These are phyloP conservation scores for Paramecium pentaurelia DNA, from an alignment of 73 alveolate species.

Conservation along the genomic window DNA sequence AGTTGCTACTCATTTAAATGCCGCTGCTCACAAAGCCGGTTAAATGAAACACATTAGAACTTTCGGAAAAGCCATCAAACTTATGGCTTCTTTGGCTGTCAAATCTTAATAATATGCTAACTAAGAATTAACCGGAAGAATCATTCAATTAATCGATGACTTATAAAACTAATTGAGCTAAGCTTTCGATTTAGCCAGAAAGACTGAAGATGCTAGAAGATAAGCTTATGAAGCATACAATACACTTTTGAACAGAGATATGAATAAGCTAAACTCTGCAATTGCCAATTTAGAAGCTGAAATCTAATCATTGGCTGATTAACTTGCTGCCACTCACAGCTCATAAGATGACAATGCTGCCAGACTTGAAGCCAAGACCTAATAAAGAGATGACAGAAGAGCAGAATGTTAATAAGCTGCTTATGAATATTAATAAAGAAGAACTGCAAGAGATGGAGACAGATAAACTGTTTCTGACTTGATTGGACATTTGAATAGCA, in stretches of 20 bases:
- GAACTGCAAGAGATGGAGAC: conserved; percentile 58
- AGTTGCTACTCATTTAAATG: conserved; percentile 51
- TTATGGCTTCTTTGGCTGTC: conserved; percentile 10
- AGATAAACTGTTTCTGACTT: conserved; percentile 45
- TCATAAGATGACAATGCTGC: conserved; percentile 25
- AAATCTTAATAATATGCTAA: conserved; percentile 29
- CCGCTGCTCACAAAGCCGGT: conserved; percentile 55
- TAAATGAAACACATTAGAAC: conserved; percentile 59
- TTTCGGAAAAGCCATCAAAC: conserved; percentile 53
- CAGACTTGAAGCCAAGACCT: conserved; percentile 50
- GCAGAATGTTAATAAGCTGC: conserved; percentile 63
- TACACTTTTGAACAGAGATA: conserved; percentile 6
- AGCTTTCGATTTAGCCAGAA: conserved; percentile 59
- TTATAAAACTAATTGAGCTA: conserved; percentile 39
- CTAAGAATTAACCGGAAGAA: conserved; percentile 43
- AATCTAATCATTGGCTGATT: conserved; percentile 36
- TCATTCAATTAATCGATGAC: conserved; percentile 37
- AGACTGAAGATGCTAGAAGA: conserved; percentile 38
- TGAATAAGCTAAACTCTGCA: conserved; percentile 52
- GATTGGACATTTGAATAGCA: conserved; percentile 9
- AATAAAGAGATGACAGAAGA: conserved; percentile 61
- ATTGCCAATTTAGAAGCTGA: conserved; percentile 60
- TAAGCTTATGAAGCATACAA: neutral
- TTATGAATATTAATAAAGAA: conserved; percentile 50
- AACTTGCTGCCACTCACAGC: conserved; percentile 34